These are phyloP conservation scores for Moniliella sp. DNA, from an alignment of 1,284 basidiomycete genomes.

Conservation along the genomic window DNA sequence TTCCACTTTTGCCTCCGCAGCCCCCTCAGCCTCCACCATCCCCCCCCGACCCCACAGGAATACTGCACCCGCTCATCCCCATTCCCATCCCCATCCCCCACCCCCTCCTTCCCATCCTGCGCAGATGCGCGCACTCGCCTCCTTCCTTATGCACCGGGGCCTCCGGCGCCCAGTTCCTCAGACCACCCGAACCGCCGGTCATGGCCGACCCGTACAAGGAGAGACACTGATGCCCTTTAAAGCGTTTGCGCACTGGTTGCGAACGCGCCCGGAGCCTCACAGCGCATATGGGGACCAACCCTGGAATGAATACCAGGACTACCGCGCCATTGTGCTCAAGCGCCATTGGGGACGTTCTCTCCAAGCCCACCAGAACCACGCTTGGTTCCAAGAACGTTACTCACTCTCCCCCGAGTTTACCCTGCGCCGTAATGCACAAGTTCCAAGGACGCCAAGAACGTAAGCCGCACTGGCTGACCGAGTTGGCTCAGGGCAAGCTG, in stretches of 20 bases:
- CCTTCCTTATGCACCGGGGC: neutral
- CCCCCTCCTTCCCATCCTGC: neutral
- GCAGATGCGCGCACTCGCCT: neutral
- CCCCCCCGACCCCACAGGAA: neutral
- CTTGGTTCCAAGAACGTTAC: conserved; percentile 28
- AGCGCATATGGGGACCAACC: neutral
- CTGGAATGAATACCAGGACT: neutral
- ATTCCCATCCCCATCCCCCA: neutral
- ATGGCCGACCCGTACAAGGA: too few species aligned
- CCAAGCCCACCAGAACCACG: conserved; percentile 4
- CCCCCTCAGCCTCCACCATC: too few species aligned
- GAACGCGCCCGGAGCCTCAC: neutral
- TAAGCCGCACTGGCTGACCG: conserved; percentile 16
- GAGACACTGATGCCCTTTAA: neutral
- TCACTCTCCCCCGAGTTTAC: conserved; percentile 7
- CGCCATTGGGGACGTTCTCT: neutral
- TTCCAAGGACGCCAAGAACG: conserved; percentile 12
- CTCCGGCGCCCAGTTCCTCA: neutral
- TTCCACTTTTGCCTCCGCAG: too few species aligned
- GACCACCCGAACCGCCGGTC: neutral
- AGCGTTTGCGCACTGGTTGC: neutral
- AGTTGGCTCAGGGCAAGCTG: conserved; percentile 14
- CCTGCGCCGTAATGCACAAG: conserved; percentile 8
- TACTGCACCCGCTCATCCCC: neutral
- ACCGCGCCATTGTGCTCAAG: neutral